Conservation (phyloP, 495 filamentous ascomycete genomes). For the Neurospora sp. region DNA sequence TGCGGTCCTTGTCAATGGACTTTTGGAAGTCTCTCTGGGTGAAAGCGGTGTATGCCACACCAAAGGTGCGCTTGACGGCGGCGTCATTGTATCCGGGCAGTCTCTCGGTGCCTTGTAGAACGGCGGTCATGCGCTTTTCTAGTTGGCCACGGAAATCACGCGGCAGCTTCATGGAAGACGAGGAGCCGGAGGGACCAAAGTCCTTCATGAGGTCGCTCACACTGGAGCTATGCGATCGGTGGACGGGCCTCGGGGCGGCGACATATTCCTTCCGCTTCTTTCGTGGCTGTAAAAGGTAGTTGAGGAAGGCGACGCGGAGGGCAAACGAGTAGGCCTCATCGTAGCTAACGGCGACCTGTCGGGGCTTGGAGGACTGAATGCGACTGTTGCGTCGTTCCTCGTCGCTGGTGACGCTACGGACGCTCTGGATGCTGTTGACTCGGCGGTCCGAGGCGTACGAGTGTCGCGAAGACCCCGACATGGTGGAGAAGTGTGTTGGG, state of each 20-base stretch:
- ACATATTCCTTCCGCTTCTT: conserved; percentile 79
- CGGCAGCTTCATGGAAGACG: conserved; percentile 34
- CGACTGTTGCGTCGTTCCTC: conserved; percentile 19
- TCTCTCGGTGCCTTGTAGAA: conserved; percentile 56
- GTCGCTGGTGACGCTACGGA: conserved; percentile 14
- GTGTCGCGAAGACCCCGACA: conserved; percentile 35
- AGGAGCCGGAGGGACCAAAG: conserved; percentile 33
- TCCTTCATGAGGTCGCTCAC: conserved; percentile 59
- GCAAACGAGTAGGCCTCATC: conserved; percentile 83
- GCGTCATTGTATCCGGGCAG: conserved; percentile 81
- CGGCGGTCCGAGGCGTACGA: conserved; percentile 31
- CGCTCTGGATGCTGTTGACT: conserved; percentile 33
- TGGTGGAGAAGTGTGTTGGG: conserved; percentile 8
- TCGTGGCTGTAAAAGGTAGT: conserved; percentile 87
- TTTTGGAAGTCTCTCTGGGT: conserved; percentile 75
- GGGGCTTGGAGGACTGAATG: conserved; percentile 27
- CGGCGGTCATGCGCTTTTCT: conserved; percentile 67
- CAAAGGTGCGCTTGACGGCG: conserved; percentile 83
- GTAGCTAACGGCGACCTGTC: conserved; percentile 34
- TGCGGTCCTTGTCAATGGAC: conserved; percentile 86
- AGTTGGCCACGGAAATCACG: conserved; percentile 55
- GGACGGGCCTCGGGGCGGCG: conserved; percentile 46
- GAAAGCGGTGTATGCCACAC: conserved; percentile 57
- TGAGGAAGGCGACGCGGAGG: conserved; percentile 81
- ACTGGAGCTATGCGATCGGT: conserved; percentile 55